Evolutionary conservation across 352 stramenopile genomes (phyloP).

Genomic region (Globisporangium carolinianum): DNA sequence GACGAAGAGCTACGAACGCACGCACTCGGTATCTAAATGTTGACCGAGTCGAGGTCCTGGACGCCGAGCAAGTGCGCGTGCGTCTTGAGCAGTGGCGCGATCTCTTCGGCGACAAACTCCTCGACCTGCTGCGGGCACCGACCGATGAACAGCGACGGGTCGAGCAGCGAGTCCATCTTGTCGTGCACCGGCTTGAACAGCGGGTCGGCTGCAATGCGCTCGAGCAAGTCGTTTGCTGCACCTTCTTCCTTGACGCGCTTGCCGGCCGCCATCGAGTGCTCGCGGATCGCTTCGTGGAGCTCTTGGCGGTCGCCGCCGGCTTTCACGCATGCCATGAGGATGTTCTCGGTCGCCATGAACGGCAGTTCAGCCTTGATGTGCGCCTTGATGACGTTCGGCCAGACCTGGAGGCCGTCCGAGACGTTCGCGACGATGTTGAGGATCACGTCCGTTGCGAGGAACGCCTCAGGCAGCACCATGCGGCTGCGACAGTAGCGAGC

Average conservation of each 20-base stretch:
- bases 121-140: constrained; percentile 93
- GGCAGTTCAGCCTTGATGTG: constrained; percentile 97
- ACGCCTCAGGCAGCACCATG: constrained; percentile 97
- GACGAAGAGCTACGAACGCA: not conserved
- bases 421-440: constrained; percentile 97
- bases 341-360: constrained; percentile 99
- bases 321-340: constrained; percentile 99
- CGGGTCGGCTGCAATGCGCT: constrained; percentile 93
- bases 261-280: constrained; percentile 97
- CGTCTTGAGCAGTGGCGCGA: constrained; percentile 90
- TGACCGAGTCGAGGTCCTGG: constrained; percentile 93
- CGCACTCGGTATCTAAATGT: constrained; percentile 79
- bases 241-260: constrained; percentile 97
- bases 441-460: constrained; percentile 97
- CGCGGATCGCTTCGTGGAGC: constrained; percentile 97
- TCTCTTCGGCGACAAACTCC: constrained; percentile 94
- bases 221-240: constrained; percentile 96
- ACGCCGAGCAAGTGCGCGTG: constrained; percentile 88
- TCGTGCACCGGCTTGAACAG: constrained; percentile 94
- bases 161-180: constrained; percentile 92
- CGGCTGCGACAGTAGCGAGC: constrained; percentile 34
- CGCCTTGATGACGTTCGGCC: constrained; percentile 93
- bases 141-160: constrained; percentile 97
- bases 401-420: constrained; percentile 94
- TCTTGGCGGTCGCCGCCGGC: constrained; percentile 96